phyloP scores from a whole-genome alignment of 345 rosid species.

The Lepidium sativum region DNA sequence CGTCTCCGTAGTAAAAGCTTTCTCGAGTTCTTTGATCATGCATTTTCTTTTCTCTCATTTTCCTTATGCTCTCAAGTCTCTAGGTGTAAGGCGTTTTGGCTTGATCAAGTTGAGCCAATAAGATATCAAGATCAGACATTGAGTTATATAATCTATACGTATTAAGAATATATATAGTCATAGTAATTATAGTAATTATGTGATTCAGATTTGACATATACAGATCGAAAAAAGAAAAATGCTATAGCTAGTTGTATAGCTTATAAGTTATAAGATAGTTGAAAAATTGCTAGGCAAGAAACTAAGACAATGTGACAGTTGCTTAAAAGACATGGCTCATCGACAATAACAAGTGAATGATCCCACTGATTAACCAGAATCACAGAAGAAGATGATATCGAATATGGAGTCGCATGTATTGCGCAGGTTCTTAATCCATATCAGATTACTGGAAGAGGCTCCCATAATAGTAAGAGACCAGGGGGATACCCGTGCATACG shows the following conservation, averaged over 20 bases:
- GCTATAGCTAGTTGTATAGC: too few species aligned
- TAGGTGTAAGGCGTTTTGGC: conserved; percentile 52
- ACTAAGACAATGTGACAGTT: not conserved
- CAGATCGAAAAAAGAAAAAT: too few species aligned
- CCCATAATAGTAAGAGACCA: not conserved
- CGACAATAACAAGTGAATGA: not conserved
- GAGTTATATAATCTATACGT: not conserved
- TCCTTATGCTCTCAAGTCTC: conserved; percentile 73
- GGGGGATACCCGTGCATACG: too few species aligned
- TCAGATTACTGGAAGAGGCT: not conserved
- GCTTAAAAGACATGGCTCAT: too few species aligned
- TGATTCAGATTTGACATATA: not conserved
- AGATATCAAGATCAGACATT: not conserved
- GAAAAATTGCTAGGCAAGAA: too few species aligned
- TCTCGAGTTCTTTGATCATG: conserved; percentile 46
- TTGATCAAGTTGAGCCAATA: conserved; percentile 16
- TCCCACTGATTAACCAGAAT: not conserved
- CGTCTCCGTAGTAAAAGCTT: conserved; percentile 50
- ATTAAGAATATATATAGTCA: not conserved
- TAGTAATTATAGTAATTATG: not conserved
- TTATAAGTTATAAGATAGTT: too few species aligned
- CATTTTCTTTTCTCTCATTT: conserved; percentile 60
- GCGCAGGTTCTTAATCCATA: not conserved
- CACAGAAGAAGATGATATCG: not conserved
- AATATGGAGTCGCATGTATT: not conserved